Evolutionary conservation across 495 filamentous ascomycete genomes (phyloP).

Genomic region (Penicillium salamii): DNA sequence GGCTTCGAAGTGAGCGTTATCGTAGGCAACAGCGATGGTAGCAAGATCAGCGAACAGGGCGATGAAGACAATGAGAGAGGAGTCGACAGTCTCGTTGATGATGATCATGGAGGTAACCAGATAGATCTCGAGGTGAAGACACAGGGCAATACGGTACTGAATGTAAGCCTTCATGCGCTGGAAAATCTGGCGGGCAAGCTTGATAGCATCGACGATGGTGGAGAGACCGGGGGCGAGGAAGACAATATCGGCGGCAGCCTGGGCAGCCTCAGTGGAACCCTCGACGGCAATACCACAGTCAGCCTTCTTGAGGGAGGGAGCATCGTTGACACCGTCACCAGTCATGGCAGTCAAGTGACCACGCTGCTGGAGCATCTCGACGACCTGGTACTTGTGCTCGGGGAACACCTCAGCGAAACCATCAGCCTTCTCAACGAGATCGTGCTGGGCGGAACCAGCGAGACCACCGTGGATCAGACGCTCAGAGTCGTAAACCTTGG

Average conservation of each 20-base stretch:
- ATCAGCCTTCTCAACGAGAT: conserved; percentile 72
- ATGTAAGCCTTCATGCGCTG: conserved; percentile 82
- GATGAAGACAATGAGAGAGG: conserved; percentile 71
- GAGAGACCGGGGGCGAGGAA: conserved; percentile 75
- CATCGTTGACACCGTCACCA: conserved; percentile 74
- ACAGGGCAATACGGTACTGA: conserved; percentile 77
- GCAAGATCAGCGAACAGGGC: conserved; percentile 75
- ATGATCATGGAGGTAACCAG: conserved; percentile 76
- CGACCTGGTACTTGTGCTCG: conserved; percentile 77
- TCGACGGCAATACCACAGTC: conserved; percentile 78
- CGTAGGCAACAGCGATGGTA: conserved; percentile 74
- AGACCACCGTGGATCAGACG: conserved; percentile 74
- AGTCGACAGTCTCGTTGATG: conserved; percentile 66
- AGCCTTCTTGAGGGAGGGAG: conserved; percentile 70
- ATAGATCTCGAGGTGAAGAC: conserved; percentile 74
- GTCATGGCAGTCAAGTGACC: conserved; percentile 74
- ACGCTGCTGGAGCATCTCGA: conserved; percentile 72
- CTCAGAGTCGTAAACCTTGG: conserved; percentile 76
- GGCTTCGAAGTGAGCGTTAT: conserved; percentile 70
- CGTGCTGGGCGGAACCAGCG: conserved; percentile 68
- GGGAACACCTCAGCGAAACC: conserved; percentile 77
- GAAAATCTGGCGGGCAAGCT: conserved; percentile 77
- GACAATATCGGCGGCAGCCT: conserved; percentile 75
- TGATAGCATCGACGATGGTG: conserved; percentile 76
- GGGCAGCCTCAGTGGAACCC: conserved; percentile 72